Base-by-base conservation (phyloP, 164 flowering plant genomes). In the Berberis thunbergii region DNA sequence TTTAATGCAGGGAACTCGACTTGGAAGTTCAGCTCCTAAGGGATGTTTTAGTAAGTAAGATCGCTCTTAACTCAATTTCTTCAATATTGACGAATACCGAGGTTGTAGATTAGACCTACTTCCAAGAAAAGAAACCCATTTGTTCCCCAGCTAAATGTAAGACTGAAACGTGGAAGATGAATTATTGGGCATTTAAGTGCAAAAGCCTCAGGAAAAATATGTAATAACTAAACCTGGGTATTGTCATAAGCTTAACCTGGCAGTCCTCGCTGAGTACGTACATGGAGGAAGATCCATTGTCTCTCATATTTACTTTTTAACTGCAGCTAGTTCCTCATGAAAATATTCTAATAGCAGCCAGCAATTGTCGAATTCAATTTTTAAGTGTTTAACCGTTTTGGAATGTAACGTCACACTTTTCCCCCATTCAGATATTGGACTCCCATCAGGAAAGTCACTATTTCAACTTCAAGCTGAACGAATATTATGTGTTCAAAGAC, bases 21-120 rank as follows among this genome's bases (percentile, higher is more conserved):
- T 95, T 64, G 99, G 99, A 78, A 95, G 99, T 76, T 85, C 89
- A 63, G 98, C 89, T 76, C 99, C 99, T 45, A 95, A 95, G 74
- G 99, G 99, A 61, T 95, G 99, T 73, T 91, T 91, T 71, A 87
- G 99, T 94, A 68, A 87, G 98, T 89, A 52, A 6, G 57, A 2
- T 49, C 45, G 40, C 61, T n/a, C 49, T 49, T 48, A 6, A 54
- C 60, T 67, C 39, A 48, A 46, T 39, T 57, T 41, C 48, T 10
- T 4, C 45, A 4, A 39, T 10, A 6, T 10, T 52, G 7, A 52
- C 13, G 55, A 52, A 26, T 26, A 26, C n/a, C 13, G 13, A 7
- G n/a, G 3, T 7, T 12, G 55, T 11, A 52, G n/a, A 52, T 26
- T 11, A 52, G 8, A 52, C 13, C n/a, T 52, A 52, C 55, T 52